These are phyloP conservation scores for Botrytis fragariae DNA, from an alignment of 2,329 filamentous ascomycete genomes.

Conservation along the genomic window DNA sequence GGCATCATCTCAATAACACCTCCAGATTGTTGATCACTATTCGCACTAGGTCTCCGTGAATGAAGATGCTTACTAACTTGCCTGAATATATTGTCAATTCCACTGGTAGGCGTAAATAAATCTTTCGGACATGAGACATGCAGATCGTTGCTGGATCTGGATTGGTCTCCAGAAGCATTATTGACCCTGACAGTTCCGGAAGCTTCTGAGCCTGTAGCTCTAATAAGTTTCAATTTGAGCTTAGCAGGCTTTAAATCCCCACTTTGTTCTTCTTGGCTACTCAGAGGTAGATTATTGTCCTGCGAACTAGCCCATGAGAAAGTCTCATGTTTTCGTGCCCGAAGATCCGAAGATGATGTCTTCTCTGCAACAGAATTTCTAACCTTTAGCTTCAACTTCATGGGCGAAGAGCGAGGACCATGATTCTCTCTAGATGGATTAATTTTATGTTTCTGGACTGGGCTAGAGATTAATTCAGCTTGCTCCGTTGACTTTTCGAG, in stretches of 20 bases:
- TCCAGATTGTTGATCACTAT: constrained; percentile 24
- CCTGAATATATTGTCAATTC: constrained; percentile 36
- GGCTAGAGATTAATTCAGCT: not conserved
- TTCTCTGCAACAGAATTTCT: constrained; percentile 23
- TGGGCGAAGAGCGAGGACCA: constrained; percentile 20
- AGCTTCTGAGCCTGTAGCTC: constrained; percentile 33
- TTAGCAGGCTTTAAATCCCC: constrained; percentile 27
- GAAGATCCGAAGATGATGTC: constrained; percentile 25
- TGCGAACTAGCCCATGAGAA: constrained; percentile 29
- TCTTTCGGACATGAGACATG: constrained; percentile 35
- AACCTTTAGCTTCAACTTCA: constrained; percentile 29
- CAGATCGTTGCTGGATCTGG: constrained; percentile 28
- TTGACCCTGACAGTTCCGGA: constrained; percentile 36
- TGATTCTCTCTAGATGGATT: not conserved
- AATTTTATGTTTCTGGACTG: not conserved
- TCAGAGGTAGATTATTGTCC: constrained; percentile 18
- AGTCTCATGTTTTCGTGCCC: constrained; percentile 29
- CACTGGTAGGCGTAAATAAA: constrained; percentile 35
- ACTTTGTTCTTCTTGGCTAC: constrained; percentile 14
- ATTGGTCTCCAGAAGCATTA: constrained; percentile 27
- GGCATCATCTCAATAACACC: constrained; percentile 14
- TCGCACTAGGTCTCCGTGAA: constrained; percentile 30
- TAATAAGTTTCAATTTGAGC: constrained; percentile 35
- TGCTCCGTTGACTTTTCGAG: not conserved
- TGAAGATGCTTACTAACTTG: constrained; percentile 34